These are phyloP conservation scores for Mycocentrospora acerina DNA, from an alignment of 2,329 filamentous ascomycete genomes.

Conservation along the genomic window DNA sequence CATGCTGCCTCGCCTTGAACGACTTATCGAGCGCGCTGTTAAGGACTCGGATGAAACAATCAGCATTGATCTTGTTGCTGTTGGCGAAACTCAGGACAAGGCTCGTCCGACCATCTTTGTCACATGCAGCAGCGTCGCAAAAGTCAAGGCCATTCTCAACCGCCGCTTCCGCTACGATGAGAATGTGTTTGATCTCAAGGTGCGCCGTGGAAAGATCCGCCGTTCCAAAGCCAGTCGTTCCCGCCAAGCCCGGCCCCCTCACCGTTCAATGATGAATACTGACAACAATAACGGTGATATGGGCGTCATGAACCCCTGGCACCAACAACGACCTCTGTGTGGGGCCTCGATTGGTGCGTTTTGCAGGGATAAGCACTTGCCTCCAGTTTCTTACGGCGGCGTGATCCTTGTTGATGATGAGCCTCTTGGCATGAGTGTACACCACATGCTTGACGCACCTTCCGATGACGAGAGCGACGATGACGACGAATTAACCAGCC, in stretches of 20 bases:
- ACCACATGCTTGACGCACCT: slow-evolving; percentile 83
- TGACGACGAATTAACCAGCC: slow-evolving; percentile 38
- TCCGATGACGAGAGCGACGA: slow-evolving; percentile 54
- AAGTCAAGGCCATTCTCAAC: slow-evolving; percentile 70
- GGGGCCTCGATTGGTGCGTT: slow-evolving; percentile 94
- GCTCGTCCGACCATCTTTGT: slow-evolving; percentile 74
- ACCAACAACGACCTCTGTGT: slow-evolving; percentile 76
- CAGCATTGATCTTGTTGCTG: slow-evolving; percentile 74
- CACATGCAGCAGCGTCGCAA: slow-evolving; percentile 72
- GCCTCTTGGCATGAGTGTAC: slow-evolving; percentile 91
- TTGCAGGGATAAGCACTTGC: slow-evolving; percentile 78
- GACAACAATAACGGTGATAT: slow-evolving; percentile 40
- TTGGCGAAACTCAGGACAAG: slow-evolving; percentile 67
- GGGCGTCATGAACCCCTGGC: slow-evolving; percentile 66
- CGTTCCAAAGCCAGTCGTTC: slow-evolving; percentile 57
- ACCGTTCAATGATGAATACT: slow-evolving; percentile 45
- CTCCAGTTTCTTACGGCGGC: slow-evolving; percentile 88
- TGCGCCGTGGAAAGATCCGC: slow-evolving; percentile 68
- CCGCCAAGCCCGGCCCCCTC: slow-evolving; percentile 33
- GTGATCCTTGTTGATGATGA: slow-evolving; percentile 81
- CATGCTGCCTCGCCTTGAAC: slow-evolving; percentile 72
- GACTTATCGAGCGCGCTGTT: slow-evolving; percentile 69
- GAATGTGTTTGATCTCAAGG: slow-evolving; percentile 66
- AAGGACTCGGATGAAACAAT: slow-evolving; percentile 74
- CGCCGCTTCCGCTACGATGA: slow-evolving; percentile 70